Base-by-base conservation (phyloP, 225 moss, liverwort and hornwort species). In the Marchantia polymorpha region DNA sequence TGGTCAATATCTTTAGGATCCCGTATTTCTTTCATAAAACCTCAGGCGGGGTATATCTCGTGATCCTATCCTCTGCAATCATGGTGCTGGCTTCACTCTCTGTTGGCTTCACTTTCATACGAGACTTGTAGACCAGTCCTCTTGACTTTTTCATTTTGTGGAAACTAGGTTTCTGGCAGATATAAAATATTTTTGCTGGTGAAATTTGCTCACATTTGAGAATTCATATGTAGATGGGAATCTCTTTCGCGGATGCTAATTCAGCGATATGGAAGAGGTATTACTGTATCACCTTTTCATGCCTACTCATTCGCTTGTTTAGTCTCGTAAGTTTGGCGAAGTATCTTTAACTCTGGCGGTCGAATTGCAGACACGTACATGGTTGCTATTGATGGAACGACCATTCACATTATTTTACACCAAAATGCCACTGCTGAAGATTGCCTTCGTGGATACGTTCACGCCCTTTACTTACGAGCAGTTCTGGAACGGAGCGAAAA, bases 1-100 rank as follows among this genome's bases (percentile, higher is more conserved):
- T 90, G 77, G 91, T 89, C 79, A 89, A 82, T 73, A 48, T 90
- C n/a, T 66, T 92, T 92, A 84, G 96, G 96, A 75, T 90, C 89
- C 81, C 96, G 89, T 68, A 92, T 96, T 69, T 96, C 96, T 72
- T 89, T 89, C 25, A 80, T 96, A 72, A 87, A 89, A 76, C 79
- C 92, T 79, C 83, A 71, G 52, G 84, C 77, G 51, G 94, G 94
- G 94, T 94, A 87, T 67, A 39, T 78, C n/a, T 61, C 23, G 9
- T 61, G 58, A 5, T 20, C 58, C 17, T 6, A 16, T 58, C 15
- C 20, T 15, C 13, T 58, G 58, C 19, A 0, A 58, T 58, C 58
- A 16, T 58, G 16, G 58, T 20, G 58, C 19, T 58, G 58, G 58
- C 20, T 58, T 20, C 13, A 15, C 58, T 58, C 20, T 20, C n/a